A percentile compares a stretch with the other conserved stretches of the same genome.
Evolutionary conservation across 2,329 filamentous ascomycete species (phyloP).

Genomic region (Elsinoe arachidis): DNA sequence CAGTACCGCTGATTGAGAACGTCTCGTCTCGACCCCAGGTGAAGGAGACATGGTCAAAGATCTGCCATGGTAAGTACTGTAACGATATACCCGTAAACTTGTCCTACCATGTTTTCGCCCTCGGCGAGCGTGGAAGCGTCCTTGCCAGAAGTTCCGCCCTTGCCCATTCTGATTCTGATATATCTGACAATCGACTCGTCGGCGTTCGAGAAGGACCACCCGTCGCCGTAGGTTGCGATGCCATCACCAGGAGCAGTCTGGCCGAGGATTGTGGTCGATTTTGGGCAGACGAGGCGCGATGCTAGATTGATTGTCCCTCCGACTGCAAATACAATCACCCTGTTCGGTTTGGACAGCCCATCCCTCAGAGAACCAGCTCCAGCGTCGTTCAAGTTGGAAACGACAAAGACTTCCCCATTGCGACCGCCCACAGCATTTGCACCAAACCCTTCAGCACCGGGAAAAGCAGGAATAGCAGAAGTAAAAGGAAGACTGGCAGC

Average conservation of each 20-base stretch:
- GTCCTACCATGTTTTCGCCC: background rate
- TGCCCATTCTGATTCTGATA: conserved; percentile 7
- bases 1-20: conserved; percentile 1
- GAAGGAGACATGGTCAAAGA: conserved; percentile 7
- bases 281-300: background rate
- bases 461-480: conserved; percentile 7
- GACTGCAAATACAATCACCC: background rate
- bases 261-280: background rate
- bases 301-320: conserved; percentile 2
- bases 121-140: conserved; percentile 2
- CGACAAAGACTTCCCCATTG: conserved; percentile 4
- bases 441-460: conserved; percentile 5
- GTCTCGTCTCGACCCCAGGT: conserved; percentile 9
- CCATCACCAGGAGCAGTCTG: conserved; percentile 6
- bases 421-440: conserved; percentile 2
- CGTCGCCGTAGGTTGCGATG: conserved; percentile 3
- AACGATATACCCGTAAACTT: too few relatives aligned
- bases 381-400: background rate
- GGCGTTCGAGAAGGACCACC: conserved; percentile 9
- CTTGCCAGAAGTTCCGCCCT: conserved; percentile 4
- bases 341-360: conserved; percentile 4
- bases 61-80: background rate
- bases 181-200: conserved; percentile 5
- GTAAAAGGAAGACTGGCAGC: conserved; percentile 4
- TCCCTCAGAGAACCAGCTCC: conserved; percentile 3